Conservation (phyloP, 441 rosid genomes). For the Pelargonium australe region DNA sequence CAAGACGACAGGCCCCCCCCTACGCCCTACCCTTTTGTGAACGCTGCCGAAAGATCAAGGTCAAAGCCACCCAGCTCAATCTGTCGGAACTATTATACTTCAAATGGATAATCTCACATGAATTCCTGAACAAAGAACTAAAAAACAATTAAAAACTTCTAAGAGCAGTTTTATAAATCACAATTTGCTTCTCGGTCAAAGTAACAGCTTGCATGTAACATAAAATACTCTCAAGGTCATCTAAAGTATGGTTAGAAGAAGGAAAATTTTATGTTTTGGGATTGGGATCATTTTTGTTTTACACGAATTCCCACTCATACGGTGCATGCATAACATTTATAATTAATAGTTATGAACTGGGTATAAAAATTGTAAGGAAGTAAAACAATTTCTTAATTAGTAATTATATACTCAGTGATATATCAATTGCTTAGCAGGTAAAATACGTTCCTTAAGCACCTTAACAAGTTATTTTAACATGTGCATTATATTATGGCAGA, state of each 20-base stretch:
- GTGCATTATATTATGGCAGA: background rate
- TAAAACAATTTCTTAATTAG: background rate
- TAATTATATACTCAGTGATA: background rate
- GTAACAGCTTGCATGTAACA: background rate
- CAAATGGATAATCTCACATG: background rate
- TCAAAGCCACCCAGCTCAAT: background rate
- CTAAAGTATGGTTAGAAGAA: background rate
- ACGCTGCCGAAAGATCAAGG: background rate
- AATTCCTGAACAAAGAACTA: background rate
- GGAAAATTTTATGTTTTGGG: background rate
- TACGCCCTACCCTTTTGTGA: background rate
- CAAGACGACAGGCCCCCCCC: conserved; percentile 3
- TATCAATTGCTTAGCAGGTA: background rate
- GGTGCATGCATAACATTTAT: background rate
- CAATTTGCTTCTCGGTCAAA: background rate
- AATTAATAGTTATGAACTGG: background rate
- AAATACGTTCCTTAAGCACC: background rate
- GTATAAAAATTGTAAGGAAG: background rate
- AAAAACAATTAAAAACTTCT: background rate
- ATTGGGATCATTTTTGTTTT: background rate
- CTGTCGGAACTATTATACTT: background rate
- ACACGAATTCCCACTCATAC: background rate
- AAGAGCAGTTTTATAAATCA: background rate
- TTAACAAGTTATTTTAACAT: background rate
- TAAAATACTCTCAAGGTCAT: background rate